phyloP scores from a whole-genome alignment of 257 asterid species.

The Voacanga thouarsii region DNA sequence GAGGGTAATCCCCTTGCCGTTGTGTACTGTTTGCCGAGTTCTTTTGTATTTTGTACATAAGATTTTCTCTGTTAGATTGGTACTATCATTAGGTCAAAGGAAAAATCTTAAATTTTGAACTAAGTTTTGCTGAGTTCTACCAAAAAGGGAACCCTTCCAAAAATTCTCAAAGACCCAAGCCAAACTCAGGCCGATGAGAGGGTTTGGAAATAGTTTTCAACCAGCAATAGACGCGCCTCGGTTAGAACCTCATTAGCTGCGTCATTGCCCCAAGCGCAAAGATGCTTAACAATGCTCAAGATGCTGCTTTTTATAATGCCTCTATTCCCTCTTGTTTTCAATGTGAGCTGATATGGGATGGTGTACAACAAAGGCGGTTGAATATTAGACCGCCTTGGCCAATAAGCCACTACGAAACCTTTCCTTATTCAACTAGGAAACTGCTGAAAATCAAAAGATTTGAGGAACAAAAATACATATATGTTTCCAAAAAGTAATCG shows the following conservation, averaged over 20 bases:
- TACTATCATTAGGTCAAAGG: no score
- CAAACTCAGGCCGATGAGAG: neutral
- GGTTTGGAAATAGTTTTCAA: neutral
- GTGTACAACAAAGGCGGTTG: neutral
- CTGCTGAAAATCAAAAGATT: neutral
- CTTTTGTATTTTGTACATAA: no score
- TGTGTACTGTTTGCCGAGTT: no score
- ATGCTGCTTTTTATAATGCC: neutral
- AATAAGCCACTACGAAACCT: no score
- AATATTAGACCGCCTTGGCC: neutral
- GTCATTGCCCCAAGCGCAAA: neutral
- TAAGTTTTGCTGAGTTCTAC: neutral
- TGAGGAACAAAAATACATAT: no score
- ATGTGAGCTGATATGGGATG: no score
- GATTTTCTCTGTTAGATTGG: no score
- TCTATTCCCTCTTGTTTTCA: neutral
- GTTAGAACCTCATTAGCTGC: conserved; percentile 1
- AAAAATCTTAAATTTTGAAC: neutral
- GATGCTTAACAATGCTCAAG: neutral
- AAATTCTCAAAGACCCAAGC: neutral
- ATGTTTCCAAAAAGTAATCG: neutral
- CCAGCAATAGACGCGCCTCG: neutral
- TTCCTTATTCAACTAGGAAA: neutral
- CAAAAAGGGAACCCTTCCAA: neutral
- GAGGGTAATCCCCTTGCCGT: no score